Base-by-base conservation (phyloP, 1,139 yeast genomes). In the Geotrichum fermentans region DNA sequence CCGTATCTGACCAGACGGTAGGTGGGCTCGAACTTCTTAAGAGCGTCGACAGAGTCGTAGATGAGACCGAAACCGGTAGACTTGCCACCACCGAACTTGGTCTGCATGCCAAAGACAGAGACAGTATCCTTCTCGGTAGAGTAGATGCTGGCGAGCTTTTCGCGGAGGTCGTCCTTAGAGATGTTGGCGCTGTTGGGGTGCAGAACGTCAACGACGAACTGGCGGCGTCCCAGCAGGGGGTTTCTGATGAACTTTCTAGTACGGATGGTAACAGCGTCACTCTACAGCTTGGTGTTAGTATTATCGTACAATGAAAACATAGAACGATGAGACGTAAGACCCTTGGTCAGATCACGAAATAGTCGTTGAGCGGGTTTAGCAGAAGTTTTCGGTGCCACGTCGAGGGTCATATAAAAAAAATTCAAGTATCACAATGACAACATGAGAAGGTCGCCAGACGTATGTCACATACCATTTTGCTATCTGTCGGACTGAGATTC, bases 101-200 rank as follows among this genome's bases (percentile, higher is more conserved):
- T 92, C 83, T 96, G 87, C 95, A 92, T 86, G 73, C 97, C 98
- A 73, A 92, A 92, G 65, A 92, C 98, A 62, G 97, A 90, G 63
- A 92, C 96, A 70, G 96, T 87, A 69, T 92, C 97, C 81, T 92
- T 90, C 73, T 92, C 97, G 72, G 95, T 81, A 83, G 89, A 90
- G 96, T 94, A 94, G 71, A 84, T 79, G 70, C 85, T 83, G 71
- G 98, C 89, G 71, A 94, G 83, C 77, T 83, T 90, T 77, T 89
- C 97, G 75, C 98, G 89, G 77, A 94, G 84, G 78, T 94, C 98
- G 73, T 90, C 97, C 88, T 92, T 92, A 74, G 98, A 83, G 73
- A 92, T 96, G 79, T 92, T 92, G 69, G 98, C 94, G 78, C 90
- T 86, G 92, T 88, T 88, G 80, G 98, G 98, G 85, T 94, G 99